Conservation (phyloP, 257 asterid genomes). For the Leonotis leonurus region DNA sequence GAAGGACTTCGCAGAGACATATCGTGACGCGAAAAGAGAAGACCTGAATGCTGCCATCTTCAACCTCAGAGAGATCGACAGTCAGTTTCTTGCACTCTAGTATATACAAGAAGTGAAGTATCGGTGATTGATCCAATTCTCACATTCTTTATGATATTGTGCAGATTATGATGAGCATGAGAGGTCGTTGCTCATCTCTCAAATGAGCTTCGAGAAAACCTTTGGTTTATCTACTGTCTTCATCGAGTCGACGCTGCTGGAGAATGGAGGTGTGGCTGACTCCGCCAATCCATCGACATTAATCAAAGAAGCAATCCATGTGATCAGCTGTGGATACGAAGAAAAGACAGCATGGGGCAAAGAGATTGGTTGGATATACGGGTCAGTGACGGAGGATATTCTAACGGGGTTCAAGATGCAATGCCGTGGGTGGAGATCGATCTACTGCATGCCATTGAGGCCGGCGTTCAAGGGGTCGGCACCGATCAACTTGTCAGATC, state of each 20-base stretch:
- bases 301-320: conserved; percentile 93
- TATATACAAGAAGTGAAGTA: not conserved
- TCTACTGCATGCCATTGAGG: conserved; percentile 91
- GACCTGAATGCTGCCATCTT: conserved; percentile 92
- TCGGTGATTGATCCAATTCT: not conserved
- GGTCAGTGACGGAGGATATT: conserved; percentile 95
- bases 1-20: conserved; percentile 59
- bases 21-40: conserved; percentile 88
- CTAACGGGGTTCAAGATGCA: conserved; percentile 98
- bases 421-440: conserved; percentile 97
- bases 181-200: conserved; percentile 87
- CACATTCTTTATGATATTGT: not conserved
- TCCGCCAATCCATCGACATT: conserved; percentile 71
- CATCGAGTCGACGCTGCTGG: conserved; percentile 90
- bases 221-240: conserved; percentile 85
- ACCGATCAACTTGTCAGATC: conserved; percentile 92
- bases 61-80: conserved; percentile 88
- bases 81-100: conserved; percentile 35
- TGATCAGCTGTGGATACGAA: conserved; percentile 90
- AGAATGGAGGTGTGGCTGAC: conserved; percentile 81
- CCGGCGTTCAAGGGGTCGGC: conserved; percentile 99
- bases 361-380: conserved; percentile 99
- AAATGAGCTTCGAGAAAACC: conserved; percentile 93
- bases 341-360: conserved; percentile 99
- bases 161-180: conserved; percentile 85